Conservation (phyloP, 257 asterid genomes). For the Solanum chilense region DNA sequence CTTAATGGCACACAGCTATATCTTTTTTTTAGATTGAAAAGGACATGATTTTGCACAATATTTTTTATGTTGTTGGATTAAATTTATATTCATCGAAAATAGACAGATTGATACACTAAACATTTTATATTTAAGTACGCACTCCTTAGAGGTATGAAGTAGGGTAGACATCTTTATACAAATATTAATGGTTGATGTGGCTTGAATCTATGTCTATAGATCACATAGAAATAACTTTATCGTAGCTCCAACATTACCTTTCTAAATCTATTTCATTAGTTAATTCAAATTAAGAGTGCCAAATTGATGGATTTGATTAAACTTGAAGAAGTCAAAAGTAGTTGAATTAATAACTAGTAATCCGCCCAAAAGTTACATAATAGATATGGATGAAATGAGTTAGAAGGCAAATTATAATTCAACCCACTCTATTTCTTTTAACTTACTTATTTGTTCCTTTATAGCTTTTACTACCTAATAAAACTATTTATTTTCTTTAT, state of each 20-base stretch:
- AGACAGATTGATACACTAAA: not conserved
- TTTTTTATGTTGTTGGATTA: not conserved
- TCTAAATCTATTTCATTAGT: not conserved
- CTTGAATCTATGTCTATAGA: no score
- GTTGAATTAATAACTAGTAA: not conserved
- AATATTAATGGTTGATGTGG: not conserved
- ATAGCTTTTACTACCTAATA: not conserved
- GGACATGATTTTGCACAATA: not conserved
- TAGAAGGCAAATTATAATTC: not conserved
- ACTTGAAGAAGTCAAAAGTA: not conserved
- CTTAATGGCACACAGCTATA: not conserved
- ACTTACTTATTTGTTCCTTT: not conserved
- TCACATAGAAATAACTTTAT: not conserved
- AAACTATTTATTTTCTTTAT: not conserved
- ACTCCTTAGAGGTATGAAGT: no score
- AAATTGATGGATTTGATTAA: not conserved
- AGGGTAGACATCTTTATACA: not conserved
- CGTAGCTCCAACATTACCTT: not conserved
- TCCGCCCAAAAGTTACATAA: not conserved
- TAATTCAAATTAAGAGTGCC: not conserved
- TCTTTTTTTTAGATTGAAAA: not conserved
- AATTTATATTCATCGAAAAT: not conserved
- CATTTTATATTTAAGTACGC: not conserved
- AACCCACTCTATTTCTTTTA: not conserved
- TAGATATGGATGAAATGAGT: not conserved